Evolutionary conservation across 164 flowering plant species (phyloP).

Genomic region (Macadamia tetraphylla): DNA sequence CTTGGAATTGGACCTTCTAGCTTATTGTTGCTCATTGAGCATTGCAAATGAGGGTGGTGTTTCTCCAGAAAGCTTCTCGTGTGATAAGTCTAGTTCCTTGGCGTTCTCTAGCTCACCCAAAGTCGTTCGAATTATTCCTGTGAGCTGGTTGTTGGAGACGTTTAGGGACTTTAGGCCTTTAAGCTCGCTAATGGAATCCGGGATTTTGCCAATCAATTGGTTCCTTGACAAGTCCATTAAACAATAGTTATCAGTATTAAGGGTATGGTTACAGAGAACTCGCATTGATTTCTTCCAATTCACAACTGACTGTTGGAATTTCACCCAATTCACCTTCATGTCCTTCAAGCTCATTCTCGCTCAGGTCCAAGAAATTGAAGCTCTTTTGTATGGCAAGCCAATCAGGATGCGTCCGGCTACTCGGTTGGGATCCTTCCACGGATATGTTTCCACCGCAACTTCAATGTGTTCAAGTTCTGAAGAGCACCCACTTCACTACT

Average conservation of each 20-base stretch:
- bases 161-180: conserved; percentile 39
- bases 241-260: conserved; percentile 27
- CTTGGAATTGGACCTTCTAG: conserved; percentile 32
- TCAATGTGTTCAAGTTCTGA: conserved; percentile 24
- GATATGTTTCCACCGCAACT: conserved; percentile 34
- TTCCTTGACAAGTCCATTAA: conserved; percentile 44
- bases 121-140: conserved; percentile 33
- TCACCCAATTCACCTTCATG: conserved; percentile 9
- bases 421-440: conserved; percentile 33
- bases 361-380: conserved; percentile 41
- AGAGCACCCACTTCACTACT: conserved; percentile 26
- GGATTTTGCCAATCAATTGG: conserved; percentile 36
- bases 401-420: conserved; percentile 24
- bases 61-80: conserved; percentile 36
- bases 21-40: conserved; percentile 38
- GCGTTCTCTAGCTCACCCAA: conserved; percentile 33
- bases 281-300: conserved; percentile 48
- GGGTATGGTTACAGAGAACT: conserved; percentile 26
- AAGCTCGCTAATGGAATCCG: conserved; percentile 35
- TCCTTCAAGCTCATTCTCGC: conserved; percentile 22
- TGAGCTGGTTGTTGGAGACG: conserved; percentile 34
- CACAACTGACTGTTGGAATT: neutral
- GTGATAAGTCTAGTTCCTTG: conserved; percentile 43
- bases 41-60: conserved; percentile 31
- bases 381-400: conserved; percentile 41